Conservation (phyloP, 164 flowering plant species). For the Brasenia schreberi region DNA sequence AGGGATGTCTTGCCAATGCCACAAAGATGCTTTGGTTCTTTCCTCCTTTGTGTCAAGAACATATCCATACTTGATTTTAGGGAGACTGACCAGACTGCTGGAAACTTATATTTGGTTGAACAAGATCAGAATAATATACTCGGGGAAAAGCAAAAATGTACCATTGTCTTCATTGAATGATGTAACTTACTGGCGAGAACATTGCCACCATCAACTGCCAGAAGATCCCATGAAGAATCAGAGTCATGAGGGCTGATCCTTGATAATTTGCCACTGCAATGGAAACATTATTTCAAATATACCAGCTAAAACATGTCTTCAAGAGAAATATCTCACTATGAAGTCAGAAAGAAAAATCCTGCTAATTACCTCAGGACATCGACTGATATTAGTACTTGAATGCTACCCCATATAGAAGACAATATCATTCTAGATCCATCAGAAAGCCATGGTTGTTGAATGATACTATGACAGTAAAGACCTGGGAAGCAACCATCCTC, state of each 20-base stretch:
- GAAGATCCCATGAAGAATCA: conserved; percentile 56
- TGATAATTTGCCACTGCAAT: conserved; percentile 46
- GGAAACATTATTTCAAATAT: too few relatives aligned
- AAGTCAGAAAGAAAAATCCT: background rate
- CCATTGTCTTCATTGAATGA: too few relatives aligned
- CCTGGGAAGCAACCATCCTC: conserved; percentile 84
- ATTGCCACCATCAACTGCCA: conserved; percentile 70
- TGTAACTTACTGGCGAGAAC: conserved; percentile 60
- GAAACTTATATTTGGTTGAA: conserved; percentile 29
- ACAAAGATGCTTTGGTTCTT: conserved; percentile 17
- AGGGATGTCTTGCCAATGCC: conserved; percentile 71
- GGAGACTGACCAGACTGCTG: conserved; percentile 76
- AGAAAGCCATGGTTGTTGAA: conserved; percentile 77
- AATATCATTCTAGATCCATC: conserved; percentile 72
- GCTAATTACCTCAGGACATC: conserved; percentile 56
- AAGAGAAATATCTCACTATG: background rate
- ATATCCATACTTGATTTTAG: conserved; percentile 61
- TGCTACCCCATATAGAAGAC: conserved; percentile 73
- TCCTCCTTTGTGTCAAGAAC: conserved; percentile 12
- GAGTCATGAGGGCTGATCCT: conserved; percentile 57
- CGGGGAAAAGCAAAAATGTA: too few relatives aligned
- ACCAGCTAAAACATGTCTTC: too few relatives aligned
- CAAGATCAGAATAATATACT: too few relatives aligned
- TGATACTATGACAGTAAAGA: conserved; percentile 45
- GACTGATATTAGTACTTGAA: conserved; percentile 62